Evolutionary conservation across 768 basidiomycete genomes (phyloP), one percentile per base, ranked within the genome.

Genomic region (Tricholoma matsutake): DNA sequence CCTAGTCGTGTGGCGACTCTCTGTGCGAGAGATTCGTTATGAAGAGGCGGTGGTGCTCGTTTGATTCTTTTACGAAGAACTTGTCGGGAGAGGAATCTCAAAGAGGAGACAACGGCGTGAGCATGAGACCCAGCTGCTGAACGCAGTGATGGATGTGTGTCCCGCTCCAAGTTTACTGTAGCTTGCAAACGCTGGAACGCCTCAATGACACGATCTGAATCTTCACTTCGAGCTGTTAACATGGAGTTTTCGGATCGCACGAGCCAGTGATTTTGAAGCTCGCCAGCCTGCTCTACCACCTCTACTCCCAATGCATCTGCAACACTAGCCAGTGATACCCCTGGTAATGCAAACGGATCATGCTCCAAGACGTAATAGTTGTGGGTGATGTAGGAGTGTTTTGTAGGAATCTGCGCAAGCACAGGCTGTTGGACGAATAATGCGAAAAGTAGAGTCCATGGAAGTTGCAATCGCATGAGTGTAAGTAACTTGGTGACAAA

Each of bases 211-310:
- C 69, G 77, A 68, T 87, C 85, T 8, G 65, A 67, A 59, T 57
- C 66, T 65, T 79, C 74, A 64, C 72, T 71, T 64, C 77, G 72
- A 28, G 67, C 58, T 57, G 68, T 61, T 54, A 77, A 56, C 20
- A 65, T 67, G 22, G 73, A 64, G 70, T 85, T 83, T 67, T 73
- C 67, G 49, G 80, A 75, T 29, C 93, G 83, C 37, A 97, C 87
- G 6, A 99, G 79, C 91, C 92, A 99, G 72, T 89, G 82, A 58
- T 92, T 80, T 10, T 71, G 70, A 4, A 99, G 83, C 71, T 96
- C 89, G 45, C 96, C 97, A 14, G 86, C 90, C 65, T 84, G 89
- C 70, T 96, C 94, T 54, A 98, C 89, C 51, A 97, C 76, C 73
- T 98, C 89, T 13, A 94, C 88, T 10, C 86, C 87, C 9, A 98